Percentiles rank a stretch among this genome's conserved stretches.
Conservation (phyloP, 306 rosid genomes). For the Quercus variabilis region DNA sequence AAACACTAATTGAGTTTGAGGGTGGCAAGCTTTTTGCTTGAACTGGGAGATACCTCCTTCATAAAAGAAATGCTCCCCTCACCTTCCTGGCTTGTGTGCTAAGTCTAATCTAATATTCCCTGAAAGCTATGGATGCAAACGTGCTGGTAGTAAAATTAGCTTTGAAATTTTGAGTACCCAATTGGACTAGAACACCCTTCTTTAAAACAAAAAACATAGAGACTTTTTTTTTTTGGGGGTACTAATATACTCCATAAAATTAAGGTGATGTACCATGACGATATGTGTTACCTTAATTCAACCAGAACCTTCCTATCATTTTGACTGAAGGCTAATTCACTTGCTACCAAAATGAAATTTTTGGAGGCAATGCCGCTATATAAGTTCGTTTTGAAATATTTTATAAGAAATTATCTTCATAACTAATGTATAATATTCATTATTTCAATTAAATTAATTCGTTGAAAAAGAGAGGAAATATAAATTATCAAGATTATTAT, state of each 20-base stretch:
- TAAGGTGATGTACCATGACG: too few relatives aligned
- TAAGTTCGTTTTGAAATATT: too few relatives aligned
- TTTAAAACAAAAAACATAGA: neutral
- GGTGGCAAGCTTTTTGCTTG: constrained; percentile 59
- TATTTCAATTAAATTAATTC: too few relatives aligned
- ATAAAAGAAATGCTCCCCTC: constrained; percentile 41
- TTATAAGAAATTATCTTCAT: too few relatives aligned
- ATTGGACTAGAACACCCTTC: constrained; percentile 32
- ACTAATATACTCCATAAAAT: neutral
- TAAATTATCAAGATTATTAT: too few relatives aligned
- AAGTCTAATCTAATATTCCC: constrained; percentile 27
- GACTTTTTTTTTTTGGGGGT: neutral
- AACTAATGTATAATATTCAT: too few relatives aligned
- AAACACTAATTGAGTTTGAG: constrained; percentile 55
- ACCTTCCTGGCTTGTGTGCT: constrained; percentile 60
- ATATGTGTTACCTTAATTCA: neutral
- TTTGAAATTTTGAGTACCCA: neutral
- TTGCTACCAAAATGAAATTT: neutral
- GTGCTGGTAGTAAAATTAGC: constrained; percentile 16
- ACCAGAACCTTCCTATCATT: neutral
- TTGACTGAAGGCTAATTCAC: neutral
- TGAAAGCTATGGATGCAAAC: neutral
- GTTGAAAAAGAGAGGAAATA: too few relatives aligned
- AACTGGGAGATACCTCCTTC: constrained; percentile 39
- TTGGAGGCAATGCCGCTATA: too few relatives aligned